phyloP scores from a whole-genome alignment of 345 rosid genomes.

The Corchorus olitorius region DNA sequence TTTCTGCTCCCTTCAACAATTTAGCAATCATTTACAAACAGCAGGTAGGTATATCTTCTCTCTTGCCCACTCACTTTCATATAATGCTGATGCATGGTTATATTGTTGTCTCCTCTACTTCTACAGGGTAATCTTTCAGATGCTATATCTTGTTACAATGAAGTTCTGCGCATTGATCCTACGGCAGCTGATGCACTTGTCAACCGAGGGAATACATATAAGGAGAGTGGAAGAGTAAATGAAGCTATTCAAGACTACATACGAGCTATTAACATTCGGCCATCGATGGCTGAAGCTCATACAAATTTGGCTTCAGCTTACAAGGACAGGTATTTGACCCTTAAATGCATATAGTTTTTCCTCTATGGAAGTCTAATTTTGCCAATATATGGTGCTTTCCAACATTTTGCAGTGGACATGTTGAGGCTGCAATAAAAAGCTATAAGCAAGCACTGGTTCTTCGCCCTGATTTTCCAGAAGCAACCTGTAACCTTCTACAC shows the following conservation, averaged over 20 bases:
- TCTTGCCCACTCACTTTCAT: not conserved
- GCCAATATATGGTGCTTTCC: constrained; percentile 5
- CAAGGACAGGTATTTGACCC: constrained; percentile 75
- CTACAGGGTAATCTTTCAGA: constrained; percentile 82
- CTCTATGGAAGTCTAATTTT: not conserved
- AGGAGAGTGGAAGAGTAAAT: constrained; percentile 90
- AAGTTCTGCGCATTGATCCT: constrained; percentile 96
- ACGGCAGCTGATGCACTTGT: constrained; percentile 96
- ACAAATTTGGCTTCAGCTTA: constrained; percentile 99
- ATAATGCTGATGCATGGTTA: not conserved
- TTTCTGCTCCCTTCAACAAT: constrained; percentile 96
- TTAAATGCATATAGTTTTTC: not conserved
- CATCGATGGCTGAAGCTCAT: constrained; percentile 98
- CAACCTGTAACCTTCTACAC: constrained; percentile 95
- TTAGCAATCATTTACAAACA: constrained; percentile 96
- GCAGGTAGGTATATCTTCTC: constrained; percentile 50
- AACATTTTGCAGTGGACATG: constrained; percentile 67
- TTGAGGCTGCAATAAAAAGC: constrained; percentile 92
- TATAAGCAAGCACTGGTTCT: constrained; percentile 81
- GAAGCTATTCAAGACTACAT: constrained; percentile 96
- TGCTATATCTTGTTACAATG: constrained; percentile 96
- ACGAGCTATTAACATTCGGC: constrained; percentile 77
- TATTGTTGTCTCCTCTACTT: not conserved
- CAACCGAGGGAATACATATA: constrained; percentile 93
- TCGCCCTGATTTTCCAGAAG: constrained; percentile 96